Conservation (phyloP, 2,329 filamentous ascomycete species). For the Arthroderma uncinatum region DNA sequence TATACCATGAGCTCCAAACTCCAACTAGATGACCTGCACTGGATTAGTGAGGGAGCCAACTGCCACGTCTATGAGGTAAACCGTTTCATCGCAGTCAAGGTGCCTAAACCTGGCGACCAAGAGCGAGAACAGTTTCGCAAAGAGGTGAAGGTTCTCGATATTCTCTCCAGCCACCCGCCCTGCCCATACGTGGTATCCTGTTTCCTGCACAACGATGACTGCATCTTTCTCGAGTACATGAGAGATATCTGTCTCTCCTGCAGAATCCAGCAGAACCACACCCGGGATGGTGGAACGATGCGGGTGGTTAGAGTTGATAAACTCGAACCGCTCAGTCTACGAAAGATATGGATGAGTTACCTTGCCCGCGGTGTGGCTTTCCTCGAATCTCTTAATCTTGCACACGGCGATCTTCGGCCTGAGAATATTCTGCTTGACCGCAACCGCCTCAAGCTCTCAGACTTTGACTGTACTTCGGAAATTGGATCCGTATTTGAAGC, state of each 20-base stretch:
- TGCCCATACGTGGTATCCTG: conserved; percentile 20
- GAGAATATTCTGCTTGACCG: conserved; percentile 25
- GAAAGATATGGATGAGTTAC: conserved; percentile 25
- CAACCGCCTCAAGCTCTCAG: conserved; percentile 20
- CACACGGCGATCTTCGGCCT: conserved; percentile 24
- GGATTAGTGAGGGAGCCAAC: conserved; percentile 20
- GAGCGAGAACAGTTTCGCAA: conserved; percentile 20
- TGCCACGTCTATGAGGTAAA: conserved; percentile 23
- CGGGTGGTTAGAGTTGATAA: conserved; percentile 15
- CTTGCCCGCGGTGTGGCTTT: conserved; percentile 25
- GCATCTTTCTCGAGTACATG: conserved; percentile 25
- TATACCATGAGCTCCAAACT: conserved; percentile 16
- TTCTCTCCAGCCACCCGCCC: conserved; percentile 16
- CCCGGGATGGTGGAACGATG: not conserved
- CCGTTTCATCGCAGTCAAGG: conserved; percentile 23
- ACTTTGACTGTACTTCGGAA: conserved; percentile 23
- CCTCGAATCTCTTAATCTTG: conserved; percentile 25
- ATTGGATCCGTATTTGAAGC: conserved; percentile 20
- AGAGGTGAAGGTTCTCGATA: conserved; percentile 20
- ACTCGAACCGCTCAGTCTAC: conserved; percentile 20
- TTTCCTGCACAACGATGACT: conserved; percentile 16
- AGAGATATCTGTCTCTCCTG: conserved; percentile 16
- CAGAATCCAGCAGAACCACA: not conserved
- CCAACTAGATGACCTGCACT: conserved; percentile 18
- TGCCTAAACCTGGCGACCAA: conserved; percentile 18